Conservation (phyloP, 768 basidiomycete species). For the Boletus subcaerulescens region DNA sequence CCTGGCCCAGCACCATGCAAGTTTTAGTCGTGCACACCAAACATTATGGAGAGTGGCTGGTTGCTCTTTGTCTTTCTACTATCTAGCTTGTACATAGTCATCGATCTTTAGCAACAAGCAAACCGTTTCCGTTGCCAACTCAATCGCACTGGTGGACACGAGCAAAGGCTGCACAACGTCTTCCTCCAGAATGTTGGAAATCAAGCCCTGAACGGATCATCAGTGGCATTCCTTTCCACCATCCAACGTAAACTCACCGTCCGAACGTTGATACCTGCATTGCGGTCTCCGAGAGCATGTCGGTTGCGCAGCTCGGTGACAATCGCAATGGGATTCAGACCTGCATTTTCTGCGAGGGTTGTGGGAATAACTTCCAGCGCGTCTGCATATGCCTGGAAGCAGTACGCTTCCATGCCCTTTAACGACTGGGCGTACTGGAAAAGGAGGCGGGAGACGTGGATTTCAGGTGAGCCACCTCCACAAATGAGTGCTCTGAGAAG, state of each 20-base stretch:
- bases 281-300: conserved; percentile 91
- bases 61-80: conserved; percentile 15
- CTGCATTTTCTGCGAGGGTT: conserved; percentile 97
- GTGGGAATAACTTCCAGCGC: conserved; percentile 97
- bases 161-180: conserved; percentile 95
- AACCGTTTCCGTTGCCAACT: conserved; percentile 97
- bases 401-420: conserved; percentile 98
- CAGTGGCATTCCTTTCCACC: neutral
- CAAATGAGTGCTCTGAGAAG: conserved; percentile 78
- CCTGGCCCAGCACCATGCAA: neutral
- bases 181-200: conserved; percentile 96
- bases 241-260: conserved; percentile 55
- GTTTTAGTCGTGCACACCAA: neutral
- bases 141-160: conserved; percentile 93
- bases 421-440: conserved; percentile 90
- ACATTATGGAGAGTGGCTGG: neutral
- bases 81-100: conserved; percentile 83
- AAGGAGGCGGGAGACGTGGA: conserved; percentile 89
- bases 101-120: conserved; percentile 94
- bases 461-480: conserved; percentile 97
- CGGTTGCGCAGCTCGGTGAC: conserved; percentile 97
- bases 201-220: conserved; percentile 64
- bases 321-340: conserved; percentile 95
- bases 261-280: conserved; percentile 96
- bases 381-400: conserved; percentile 98